Conservation (phyloP, 495 filamentous ascomycete genomes). For the Daldinia grandis region DNA sequence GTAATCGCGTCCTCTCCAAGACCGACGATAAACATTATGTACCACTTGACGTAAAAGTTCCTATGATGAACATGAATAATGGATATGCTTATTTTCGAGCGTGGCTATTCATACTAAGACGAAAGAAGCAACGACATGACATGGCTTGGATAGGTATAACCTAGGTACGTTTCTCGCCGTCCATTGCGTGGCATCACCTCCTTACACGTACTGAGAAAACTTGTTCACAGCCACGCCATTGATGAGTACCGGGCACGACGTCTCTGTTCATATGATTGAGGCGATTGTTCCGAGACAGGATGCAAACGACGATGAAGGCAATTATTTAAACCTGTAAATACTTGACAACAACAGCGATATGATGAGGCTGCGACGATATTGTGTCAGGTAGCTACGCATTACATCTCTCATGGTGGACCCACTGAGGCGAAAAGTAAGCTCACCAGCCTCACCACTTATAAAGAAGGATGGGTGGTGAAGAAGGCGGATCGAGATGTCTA, state of each 20-base stretch:
- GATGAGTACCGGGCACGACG: background rate
- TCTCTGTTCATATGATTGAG: background rate
- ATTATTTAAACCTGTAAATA: background rate
- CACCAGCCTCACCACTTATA: conserved; percentile 9
- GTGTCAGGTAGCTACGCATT: conserved; percentile 11
- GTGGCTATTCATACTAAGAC: background rate
- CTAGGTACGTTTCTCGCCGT: background rate
- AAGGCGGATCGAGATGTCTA: background rate
- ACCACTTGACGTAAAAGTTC: background rate
- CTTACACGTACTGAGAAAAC: background rate
- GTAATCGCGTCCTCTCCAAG: background rate
- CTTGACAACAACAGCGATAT: background rate
- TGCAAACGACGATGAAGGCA: background rate
- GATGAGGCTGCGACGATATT: background rate
- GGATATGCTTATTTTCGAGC: background rate
- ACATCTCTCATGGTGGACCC: conserved; percentile 8
- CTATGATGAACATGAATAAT: background rate
- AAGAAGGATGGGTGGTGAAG: background rate
- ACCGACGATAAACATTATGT: background rate
- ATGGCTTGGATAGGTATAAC: background rate
- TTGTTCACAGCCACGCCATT: background rate
- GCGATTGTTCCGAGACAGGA: background rate
- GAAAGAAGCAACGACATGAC: background rate
- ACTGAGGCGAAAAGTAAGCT: conserved; percentile 18
- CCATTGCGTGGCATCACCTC: background rate